Percentiles rank a stretch among this genome's conserved stretches.
Evolutionary conservation across 805 yeast species (phyloP).

Genomic region (Candida bentonensis): DNA sequence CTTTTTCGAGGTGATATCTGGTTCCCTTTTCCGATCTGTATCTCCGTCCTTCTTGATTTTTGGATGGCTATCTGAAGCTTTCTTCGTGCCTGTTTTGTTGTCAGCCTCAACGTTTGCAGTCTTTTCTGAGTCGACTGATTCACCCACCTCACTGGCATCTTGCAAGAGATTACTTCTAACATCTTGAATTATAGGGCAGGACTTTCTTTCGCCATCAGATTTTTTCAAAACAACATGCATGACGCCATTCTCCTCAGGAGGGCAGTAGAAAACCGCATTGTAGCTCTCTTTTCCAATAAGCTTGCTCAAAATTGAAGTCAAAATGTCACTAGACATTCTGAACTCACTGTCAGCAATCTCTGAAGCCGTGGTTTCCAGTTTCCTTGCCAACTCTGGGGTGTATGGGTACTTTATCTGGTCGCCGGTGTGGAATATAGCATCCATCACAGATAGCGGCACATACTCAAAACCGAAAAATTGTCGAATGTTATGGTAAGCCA

Average conservation of each 20-base stretch:
- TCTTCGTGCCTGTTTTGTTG: background rate
- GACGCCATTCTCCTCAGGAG: background rate
- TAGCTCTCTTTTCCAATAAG: constrained; percentile 25
- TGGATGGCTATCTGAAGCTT: background rate
- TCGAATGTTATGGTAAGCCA: constrained; percentile 78
- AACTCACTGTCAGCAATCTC: constrained; percentile 57
- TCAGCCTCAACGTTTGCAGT: background rate
- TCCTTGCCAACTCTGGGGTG: constrained; percentile 12
- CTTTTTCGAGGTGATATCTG: background rate
- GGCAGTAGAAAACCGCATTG: constrained; percentile 20
- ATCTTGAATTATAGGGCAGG: too few relatives aligned
- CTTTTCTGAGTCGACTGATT: too few relatives aligned
- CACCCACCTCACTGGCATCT: too few relatives aligned
- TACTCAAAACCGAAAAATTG: constrained; percentile 84
- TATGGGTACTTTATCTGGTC: constrained; percentile 9
- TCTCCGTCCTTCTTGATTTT: background rate
- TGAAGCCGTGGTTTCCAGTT: constrained; percentile 24
- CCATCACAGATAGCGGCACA: constrained; percentile 60
- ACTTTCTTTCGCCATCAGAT: too few relatives aligned
- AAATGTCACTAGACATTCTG: constrained; percentile 38
- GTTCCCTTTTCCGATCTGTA: background rate
- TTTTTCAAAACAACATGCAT: background rate
- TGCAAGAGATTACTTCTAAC: too few relatives aligned
- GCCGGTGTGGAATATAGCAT: constrained; percentile 39
- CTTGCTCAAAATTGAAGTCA: constrained; percentile 31